Conservation (phyloP, 371 early-diverging fungal genomes). For the Mucor sp. region DNA sequence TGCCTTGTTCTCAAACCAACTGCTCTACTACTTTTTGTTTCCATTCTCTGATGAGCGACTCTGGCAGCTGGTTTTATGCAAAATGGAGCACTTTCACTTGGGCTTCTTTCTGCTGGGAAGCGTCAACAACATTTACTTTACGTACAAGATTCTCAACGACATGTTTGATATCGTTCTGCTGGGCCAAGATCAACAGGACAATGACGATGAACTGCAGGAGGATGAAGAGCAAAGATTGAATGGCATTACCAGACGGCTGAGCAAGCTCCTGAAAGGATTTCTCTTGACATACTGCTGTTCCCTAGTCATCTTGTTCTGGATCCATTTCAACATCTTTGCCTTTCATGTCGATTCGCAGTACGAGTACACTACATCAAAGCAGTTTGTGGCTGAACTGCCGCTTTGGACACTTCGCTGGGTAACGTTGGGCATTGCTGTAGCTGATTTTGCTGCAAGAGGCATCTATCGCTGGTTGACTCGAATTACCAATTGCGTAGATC, state of each 20-base stretch:
- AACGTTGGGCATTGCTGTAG: conserved; percentile 62
- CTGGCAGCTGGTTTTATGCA: conserved; percentile 55
- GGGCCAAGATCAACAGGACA: conserved; percentile 21
- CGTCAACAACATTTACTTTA: conserved; percentile 59
- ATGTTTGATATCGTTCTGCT: conserved; percentile 58
- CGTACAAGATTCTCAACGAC: conserved; percentile 57
- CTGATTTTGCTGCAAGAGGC: conserved; percentile 42
- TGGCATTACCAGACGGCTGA: conserved; percentile 16
- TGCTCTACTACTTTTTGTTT: conserved; percentile 44
- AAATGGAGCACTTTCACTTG: conserved; percentile 59
- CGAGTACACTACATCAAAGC: conserved; percentile 30
- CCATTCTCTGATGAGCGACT: conserved; percentile 57
- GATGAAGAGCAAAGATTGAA: conserved; percentile 10
- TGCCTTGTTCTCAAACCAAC: conserved; percentile 32
- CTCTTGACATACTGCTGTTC: conserved; percentile 46
- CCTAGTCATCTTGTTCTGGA: conserved; percentile 61
- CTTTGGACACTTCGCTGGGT: conserved; percentile 65
- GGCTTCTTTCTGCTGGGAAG: conserved; percentile 67
- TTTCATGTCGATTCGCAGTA: conserved; percentile 46
- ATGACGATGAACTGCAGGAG: conserved; percentile 6
- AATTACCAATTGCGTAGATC: conserved; percentile 34
- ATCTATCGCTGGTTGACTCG: conserved; percentile 38
- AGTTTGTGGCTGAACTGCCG: conserved; percentile 60
- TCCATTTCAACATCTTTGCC: conserved; percentile 64
- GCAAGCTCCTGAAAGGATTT: conserved; percentile 30